phyloP scores from a whole-genome alignment of 768 basidiomycete genomes.

The Leccinum subtestaceum region DNA sequence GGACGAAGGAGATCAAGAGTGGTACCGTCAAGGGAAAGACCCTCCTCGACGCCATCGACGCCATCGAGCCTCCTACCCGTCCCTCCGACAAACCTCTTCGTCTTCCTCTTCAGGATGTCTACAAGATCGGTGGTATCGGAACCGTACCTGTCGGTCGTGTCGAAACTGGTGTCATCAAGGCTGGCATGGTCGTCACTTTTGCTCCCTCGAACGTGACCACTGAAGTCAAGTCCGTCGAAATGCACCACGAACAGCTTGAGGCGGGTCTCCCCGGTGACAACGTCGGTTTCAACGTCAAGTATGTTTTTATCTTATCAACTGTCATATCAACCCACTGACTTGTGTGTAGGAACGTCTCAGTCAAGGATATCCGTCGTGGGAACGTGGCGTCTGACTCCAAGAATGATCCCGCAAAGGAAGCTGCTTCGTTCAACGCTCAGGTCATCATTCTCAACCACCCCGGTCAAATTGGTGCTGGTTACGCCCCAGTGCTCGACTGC shows the following conservation, averaged over 20 bases:
- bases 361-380: conserved; percentile 99
- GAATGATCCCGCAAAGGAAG: conserved; percentile 99
- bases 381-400: conserved; percentile 99
- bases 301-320: conserved; percentile 24
- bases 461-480: conserved; percentile 98
- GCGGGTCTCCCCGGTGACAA: conserved; percentile 98
- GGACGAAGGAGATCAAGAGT: conserved; percentile 94
- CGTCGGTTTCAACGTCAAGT: conserved; percentile 99
- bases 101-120: conserved; percentile 99
- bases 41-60: conserved; percentile 98
- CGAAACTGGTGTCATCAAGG: conserved; percentile 99
- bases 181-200: conserved; percentile 98
- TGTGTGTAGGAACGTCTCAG: conserved; percentile 86
- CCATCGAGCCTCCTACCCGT: conserved; percentile 95
- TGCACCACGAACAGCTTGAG: conserved; percentile 98
- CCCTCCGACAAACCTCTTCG: conserved; percentile 99
- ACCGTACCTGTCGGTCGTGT: conserved; percentile 99
- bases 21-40: conserved; percentile 98
- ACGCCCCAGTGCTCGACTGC: conserved; percentile 98
- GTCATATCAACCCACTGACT: conserved; percentile 1
- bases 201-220: conserved; percentile 98
- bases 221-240: conserved; percentile 99
- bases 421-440: conserved; percentile 98
- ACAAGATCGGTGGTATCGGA: conserved; percentile 99
- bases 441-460: conserved; percentile 99